Percentiles rank a stretch among this genome's conserved stretches.
Conservation (phyloP, 345 rosid species). For the Adansonia digitata region DNA sequence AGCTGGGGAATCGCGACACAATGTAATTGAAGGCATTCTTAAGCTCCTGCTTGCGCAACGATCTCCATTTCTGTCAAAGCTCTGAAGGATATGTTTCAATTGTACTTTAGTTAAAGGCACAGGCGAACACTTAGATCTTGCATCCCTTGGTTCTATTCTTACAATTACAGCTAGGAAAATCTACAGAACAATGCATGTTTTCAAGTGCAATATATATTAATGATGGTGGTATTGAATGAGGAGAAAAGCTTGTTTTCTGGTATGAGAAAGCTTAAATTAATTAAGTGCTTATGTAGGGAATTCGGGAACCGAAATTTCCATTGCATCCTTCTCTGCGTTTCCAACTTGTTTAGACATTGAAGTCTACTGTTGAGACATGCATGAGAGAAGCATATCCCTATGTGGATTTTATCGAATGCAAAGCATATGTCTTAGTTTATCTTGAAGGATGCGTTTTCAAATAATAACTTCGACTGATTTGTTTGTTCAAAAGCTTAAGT, state of each 20-base stretch:
- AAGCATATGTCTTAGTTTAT: background rate
- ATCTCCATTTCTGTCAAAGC: conserved; percentile 13
- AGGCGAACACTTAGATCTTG: background rate
- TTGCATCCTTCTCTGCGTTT: background rate
- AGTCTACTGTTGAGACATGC: background rate
- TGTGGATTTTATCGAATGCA: no score
- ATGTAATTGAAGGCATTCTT: conserved; percentile 10
- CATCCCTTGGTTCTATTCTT: background rate
- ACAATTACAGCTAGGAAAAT: background rate
- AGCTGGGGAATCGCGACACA: conserved; percentile 10
- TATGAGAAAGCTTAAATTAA: background rate
- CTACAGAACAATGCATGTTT: background rate
- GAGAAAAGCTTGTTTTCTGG: background rate
- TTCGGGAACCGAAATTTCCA: no score
- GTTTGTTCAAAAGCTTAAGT: no score
- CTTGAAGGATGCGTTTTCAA: no score
- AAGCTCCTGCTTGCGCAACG: conserved; percentile 20
- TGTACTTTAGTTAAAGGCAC: conserved; percentile 8
- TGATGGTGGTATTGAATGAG: no score
- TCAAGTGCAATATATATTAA: background rate
- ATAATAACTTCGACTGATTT: no score
- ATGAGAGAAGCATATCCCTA: background rate
- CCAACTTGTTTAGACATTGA: background rate
- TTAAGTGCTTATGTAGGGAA: background rate
- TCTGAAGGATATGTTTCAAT: conserved; percentile 6